These are phyloP conservation scores for Chytridiales sp. DNA, from an alignment of 371 early-diverging fungal genomes.

Conservation along the genomic window DNA sequence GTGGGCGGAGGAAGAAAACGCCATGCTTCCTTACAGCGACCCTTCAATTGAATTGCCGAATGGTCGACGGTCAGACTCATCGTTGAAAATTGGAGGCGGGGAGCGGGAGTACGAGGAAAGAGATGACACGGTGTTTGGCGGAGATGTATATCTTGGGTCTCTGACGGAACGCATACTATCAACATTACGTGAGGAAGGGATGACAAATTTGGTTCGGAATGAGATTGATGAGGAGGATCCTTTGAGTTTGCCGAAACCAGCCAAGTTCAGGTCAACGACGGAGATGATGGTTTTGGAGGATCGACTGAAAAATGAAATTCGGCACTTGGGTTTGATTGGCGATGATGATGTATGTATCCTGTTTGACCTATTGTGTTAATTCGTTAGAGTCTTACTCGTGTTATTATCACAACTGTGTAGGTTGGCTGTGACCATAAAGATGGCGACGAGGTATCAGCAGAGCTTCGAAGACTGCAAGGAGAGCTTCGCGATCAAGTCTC, in stretches of 20 bases:
- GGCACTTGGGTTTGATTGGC: conserved; percentile 73
- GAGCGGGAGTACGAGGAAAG: conserved; percentile 39
- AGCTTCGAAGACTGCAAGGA: conserved; percentile 65
- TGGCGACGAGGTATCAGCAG: conserved; percentile 80
- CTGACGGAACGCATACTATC: conserved; percentile 74
- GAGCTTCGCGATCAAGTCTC: conserved; percentile 71
- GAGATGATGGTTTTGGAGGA: conserved; percentile 63
- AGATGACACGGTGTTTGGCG: conserved; percentile 44
- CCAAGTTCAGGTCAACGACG: conserved; percentile 24
- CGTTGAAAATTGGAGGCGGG: not conserved
- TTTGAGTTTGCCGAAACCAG: too few relatives aligned
- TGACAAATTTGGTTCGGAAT: conserved; percentile 15
- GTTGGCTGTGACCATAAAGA: conserved; percentile 22
- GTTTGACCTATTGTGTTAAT: conserved; percentile 7
- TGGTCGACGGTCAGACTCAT: not conserved
- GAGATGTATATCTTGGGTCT: conserved; percentile 59
- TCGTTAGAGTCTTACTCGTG: not conserved
- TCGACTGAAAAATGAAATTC: conserved; percentile 75
- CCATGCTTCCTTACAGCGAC: conserved; percentile 26
- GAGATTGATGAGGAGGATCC: conserved; percentile 49
- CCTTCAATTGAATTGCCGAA: not conserved
- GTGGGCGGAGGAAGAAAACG: conserved; percentile 82
- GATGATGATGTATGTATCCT: conserved; percentile 64
- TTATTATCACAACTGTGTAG: conserved; percentile 1
- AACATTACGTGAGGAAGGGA: conserved; percentile 63